Conservation (phyloP, 2,329 filamentous ascomycete species). For the Beauveria medogensis region DNA sequence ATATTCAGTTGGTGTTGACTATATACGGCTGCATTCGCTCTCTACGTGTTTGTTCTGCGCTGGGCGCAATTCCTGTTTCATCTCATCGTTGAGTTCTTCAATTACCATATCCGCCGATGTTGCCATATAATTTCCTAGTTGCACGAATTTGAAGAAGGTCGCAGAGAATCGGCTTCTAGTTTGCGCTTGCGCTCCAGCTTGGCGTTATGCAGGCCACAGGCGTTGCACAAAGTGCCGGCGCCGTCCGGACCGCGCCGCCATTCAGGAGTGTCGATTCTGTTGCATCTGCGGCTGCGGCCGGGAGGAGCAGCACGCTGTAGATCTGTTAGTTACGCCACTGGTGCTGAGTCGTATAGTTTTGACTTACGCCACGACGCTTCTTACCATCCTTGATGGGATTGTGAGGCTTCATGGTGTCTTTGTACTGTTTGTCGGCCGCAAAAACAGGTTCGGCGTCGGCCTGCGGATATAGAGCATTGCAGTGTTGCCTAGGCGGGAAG, state of each 20-base stretch:
- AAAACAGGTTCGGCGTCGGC: no score
- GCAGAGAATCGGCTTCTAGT: no score
- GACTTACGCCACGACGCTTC: slow-evolving; percentile 83
- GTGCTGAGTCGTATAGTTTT: not conserved
- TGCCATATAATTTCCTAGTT: no score
- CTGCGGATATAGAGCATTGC: no score
- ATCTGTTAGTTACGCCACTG: not conserved
- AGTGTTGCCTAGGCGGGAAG: not conserved
- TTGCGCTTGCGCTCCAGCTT: slow-evolving; percentile 57
- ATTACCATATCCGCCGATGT: no score
- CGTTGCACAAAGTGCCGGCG: slow-evolving; percentile 91
- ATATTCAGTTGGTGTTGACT: no score
- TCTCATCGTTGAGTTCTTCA: no score
- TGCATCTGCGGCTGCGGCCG: slow-evolving; percentile 94
- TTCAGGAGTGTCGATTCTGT: slow-evolving; percentile 93
- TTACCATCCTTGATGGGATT: slow-evolving; percentile 74
- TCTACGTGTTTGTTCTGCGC: no score
- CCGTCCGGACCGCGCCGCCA: slow-evolving; percentile 95
- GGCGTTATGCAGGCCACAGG: slow-evolving; percentile 79
- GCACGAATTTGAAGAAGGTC: no score
- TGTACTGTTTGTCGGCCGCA: slow-evolving; percentile 29
- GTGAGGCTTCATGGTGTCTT: slow-evolving; percentile 47
- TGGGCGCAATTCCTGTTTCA: no score
- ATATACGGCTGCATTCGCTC: no score
- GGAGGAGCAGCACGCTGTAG: slow-evolving; percentile 82